Evolutionary conservation across 1,284 basidiomycete genomes (phyloP), one percentile per base, ranked within the genome.

Genomic region (Leccinum fallax): DNA sequence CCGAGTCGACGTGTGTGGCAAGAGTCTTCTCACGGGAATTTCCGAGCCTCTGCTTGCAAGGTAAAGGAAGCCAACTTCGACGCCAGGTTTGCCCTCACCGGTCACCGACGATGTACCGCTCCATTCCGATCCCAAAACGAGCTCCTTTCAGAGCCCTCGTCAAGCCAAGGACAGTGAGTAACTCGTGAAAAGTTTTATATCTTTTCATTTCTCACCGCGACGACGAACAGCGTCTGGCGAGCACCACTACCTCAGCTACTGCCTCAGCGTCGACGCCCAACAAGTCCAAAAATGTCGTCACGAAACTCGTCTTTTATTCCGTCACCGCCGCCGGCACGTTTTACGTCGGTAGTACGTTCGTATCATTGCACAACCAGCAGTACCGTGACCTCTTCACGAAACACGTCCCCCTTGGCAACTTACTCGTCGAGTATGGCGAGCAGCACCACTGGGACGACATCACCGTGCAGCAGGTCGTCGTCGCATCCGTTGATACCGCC

Each of bases 341-440:
- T 79, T 95, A 94, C 78, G 79, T 88, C 65, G 88, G 87, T 61
- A 91, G 90, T 76, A 81, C 88, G 21, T 91, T 93, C 71, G 79
- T 86, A 64, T 85, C 92, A 24, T 89, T 89, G 80, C 83, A 88
- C 69, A 87, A 85, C 73, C 86, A 87, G 66, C 75, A 80, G 5
- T 93, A 93, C 80, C 87, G 89, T 74, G 88, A 94, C 69, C 83
- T 40, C 38, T 40, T 40, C 38, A 40, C 9, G 16, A 88, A 92
- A 70, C 81, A 85, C 63, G 87, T 94, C 55, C 94, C 94, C 4
- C 78, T 89, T 32, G 95, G 89, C 49, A 85, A 91, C 68, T 72
- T 81, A 24, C 82, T 97, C 72, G 82, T 96, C 43, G 88, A 95
- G 63, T 92, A 87, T 71, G 90, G 90, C 7, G 93, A 96, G 74